Base-by-base conservation (phyloP, 306 rosid species). In the Castanospermum australe region DNA sequence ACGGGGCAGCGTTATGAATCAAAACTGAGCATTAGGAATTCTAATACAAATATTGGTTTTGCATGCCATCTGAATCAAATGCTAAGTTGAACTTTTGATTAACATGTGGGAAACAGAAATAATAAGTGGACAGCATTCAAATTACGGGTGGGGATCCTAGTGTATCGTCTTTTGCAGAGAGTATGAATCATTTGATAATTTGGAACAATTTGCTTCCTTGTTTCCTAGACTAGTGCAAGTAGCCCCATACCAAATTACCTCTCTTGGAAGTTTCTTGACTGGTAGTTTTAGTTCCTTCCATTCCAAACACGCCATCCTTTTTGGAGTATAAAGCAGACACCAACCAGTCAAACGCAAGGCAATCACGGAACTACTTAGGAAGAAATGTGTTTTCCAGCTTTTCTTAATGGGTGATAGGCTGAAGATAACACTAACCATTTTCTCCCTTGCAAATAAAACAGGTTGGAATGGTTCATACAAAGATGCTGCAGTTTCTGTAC, bases 381-480 rank as follows among this genome's bases (percentile, higher is more conserved):
- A 15, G 6, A 35, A 15, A 4, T 55, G 60, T 44, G 9, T 39
- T 18, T 30, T 22, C 15, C 13, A 33, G 44, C 33, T 6, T 68
- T 45, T 33, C 39, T 48, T 67, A 10, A 75, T 67, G 21, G 14
- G 57, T 18, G 10, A 2, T 30, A 75, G 18, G 48, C 38, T 50
- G 35, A 67, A 61, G 30, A 44, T 22, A 48, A 30, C 36, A 42
- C 78, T 67, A 56, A 47, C 45, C 20, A 42, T 75, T 71, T 17
- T 12, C 41, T 36, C 18, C 57, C 5, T 1, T 80, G 24, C 38
- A 67, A 75, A 48, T n/a, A 55, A 41, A 73, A 84, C 92, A 92
- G 97, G 87, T 57, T 90, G 78, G 89, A 75, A 44, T 92, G 94
- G 92, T 73, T 92, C 63, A 73, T 88, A 73, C 84, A 82, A 62